Conservation (phyloP, 139 green algal genomes). For the Volvox africanus region DNA sequence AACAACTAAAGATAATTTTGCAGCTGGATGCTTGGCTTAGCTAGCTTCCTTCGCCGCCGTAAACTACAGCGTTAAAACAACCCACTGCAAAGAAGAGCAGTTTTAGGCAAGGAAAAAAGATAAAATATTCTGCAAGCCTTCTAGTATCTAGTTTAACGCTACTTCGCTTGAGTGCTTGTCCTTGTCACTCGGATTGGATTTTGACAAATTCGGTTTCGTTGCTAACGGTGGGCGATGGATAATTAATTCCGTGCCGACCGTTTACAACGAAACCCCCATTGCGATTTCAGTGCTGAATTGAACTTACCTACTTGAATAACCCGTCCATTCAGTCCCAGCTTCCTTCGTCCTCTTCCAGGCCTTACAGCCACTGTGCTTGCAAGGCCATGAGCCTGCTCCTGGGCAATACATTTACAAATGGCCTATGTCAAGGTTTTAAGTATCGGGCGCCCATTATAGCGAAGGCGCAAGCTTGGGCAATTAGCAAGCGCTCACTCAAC, state of each 20-base stretch:
- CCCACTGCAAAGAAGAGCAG: background rate
- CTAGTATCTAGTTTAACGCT: background rate
- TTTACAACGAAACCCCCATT: no score
- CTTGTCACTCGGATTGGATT: no score
- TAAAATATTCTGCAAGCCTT: background rate
- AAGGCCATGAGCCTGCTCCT: conserved; percentile 14
- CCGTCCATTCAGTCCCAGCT: background rate
- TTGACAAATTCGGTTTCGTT: background rate
- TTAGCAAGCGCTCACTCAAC: background rate
- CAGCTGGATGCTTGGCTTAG: no score
- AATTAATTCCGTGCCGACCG: no score
- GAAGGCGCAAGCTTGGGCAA: background rate
- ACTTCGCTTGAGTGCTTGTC: no score
- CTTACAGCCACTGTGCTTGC: background rate
- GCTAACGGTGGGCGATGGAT: background rate
- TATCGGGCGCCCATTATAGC: background rate
- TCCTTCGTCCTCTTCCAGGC: background rate
- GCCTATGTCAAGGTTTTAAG: background rate
- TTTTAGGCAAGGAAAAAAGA: background rate
- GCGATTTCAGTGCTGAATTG: no score
- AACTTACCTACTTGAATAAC: no score
- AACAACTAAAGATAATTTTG: no score
- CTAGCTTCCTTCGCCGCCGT: no score
- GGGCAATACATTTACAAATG: background rate
- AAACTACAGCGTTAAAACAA: no score